Base-by-base conservation (phyloP, 768 basidiomycete genomes). In the Trametes coccinea region DNA sequence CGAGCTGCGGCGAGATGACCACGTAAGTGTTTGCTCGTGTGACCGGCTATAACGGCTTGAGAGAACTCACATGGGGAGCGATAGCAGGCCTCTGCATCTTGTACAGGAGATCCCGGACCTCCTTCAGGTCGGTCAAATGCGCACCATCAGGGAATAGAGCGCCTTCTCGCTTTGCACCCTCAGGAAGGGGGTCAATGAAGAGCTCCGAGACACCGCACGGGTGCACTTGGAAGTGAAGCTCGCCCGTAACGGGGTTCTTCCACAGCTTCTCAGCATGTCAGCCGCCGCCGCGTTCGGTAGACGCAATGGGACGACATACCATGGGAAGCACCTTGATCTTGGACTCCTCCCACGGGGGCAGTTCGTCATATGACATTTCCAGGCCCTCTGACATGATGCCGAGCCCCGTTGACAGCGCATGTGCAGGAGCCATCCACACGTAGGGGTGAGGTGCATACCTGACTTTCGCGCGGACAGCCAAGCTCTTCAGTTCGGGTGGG, bases 51-150 rank as follows among this genome's bases (percentile, higher is more conserved):
- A 8, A 10, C 10, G 10, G 1, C 50, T n/a, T 7, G 44, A 54
- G 34, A 52, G 37, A 13, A 73, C 82, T 68, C 63, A 89, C 88
- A 58, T 75, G 72, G 14, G 94, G 94, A 1, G 92, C 86, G 62
- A 97, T 96, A 16, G 86, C 93, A 4, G 95, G 94, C 10, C 93
- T 77, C 72, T 95, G 93, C 83, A 96, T 90, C 76, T 80, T 82
- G 77, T 96, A 93, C 39, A 95, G 72, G 29, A 95, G 71, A 7
- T 80, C 84, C 4, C 95, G 82, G 14, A 92, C 90, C 59, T 85
- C 76, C 55, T 81, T 80, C 27, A 96, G 78, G 70, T 95, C 85
- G 22, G 78, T 89, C 68, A 97, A 69, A 68, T 86, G 84, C 1
- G 81, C 88, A 8, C 95, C 94, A 62, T 94, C 88, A 4, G 95